A percentile compares a stretch with the other conserved stretches of the same genome.
Conservation (phyloP, 2,329 filamentous ascomycete species). For the Stachybotrys chlorohalonatus region DNA sequence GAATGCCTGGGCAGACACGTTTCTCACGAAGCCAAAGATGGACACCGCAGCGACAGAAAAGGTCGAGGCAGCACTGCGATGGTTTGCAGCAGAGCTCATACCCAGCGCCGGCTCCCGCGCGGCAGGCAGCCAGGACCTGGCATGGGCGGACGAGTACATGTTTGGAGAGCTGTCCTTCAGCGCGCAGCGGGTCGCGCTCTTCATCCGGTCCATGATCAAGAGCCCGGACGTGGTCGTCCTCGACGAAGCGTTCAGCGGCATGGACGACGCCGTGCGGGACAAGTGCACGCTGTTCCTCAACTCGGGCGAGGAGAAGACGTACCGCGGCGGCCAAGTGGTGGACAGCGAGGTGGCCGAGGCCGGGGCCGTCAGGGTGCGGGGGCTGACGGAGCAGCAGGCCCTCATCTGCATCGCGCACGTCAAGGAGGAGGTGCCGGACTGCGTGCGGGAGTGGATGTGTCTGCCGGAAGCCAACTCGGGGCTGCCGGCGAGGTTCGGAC, state of each 20-base stretch:
- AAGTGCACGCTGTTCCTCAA: slow-evolving; percentile 78
- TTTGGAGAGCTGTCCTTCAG: slow-evolving; percentile 74
- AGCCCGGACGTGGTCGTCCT: slow-evolving; percentile 73
- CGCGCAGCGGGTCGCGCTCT: slow-evolving; percentile 75
- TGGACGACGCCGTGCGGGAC: slow-evolving; percentile 74
- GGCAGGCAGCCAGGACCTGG: slow-evolving; percentile 18
- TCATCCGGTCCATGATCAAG: slow-evolving; percentile 74
- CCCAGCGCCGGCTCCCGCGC: slow-evolving; percentile 29
- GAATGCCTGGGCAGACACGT: slow-evolving; percentile 86
- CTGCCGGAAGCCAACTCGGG: slow-evolving; percentile 67
- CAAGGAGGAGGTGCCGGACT: slow-evolving; percentile 79
- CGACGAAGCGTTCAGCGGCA: slow-evolving; percentile 81
- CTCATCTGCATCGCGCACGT: slow-evolving; percentile 89
- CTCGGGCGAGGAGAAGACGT: slow-evolving; percentile 44
- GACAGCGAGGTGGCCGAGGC: slow-evolving; percentile 36
- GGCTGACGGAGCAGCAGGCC: slow-evolving; percentile 63
- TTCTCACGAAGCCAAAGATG: slow-evolving; percentile 60
- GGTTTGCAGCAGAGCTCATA: slow-evolving; percentile 74
- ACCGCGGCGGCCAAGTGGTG: slow-evolving; percentile 26
- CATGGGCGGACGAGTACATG: slow-evolving; percentile 58
- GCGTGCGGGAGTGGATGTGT: slow-evolving; percentile 77
- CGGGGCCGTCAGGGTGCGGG: slow-evolving; percentile 43
- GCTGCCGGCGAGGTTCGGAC: slow-evolving; percentile 52
- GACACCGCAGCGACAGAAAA: slow-evolving; percentile 44
- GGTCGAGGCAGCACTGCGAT: slow-evolving; percentile 61